Base-by-base conservation (phyloP, 2,329 filamentous ascomycete species). In the Colletotrichum godetiae region DNA sequence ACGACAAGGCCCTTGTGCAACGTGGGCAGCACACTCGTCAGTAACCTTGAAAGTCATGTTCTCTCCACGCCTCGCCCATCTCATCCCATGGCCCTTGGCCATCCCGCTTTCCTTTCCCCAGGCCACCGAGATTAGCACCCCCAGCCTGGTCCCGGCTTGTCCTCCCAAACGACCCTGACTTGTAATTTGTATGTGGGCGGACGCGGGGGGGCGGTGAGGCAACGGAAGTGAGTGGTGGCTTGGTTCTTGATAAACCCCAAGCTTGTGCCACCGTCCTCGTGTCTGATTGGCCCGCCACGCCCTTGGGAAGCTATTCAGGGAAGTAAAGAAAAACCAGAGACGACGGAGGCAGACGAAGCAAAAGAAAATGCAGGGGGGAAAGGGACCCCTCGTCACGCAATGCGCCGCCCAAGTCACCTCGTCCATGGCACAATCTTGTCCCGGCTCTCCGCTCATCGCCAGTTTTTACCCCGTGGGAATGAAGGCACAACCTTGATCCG, bases 131-230 rank as follows among this genome's bases (percentile, higher is more conserved):
- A 74, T 74, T 74, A 72, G 57, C 37, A 42, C 61, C 62, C 42
- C 67, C 46, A 73, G 60, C 67, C 67, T 31, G 33, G 67, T 49
- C 70, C 67, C 55, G 33, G 56, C 46, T n/a, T 49, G 27, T 22
- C 42, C 42, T 56, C 56, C 61, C 59, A 8, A 49, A 42, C 55
- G 56, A 70, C 60, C 67, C 66, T 64, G 60, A 73, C 46, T 68
- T 58, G 35, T n/a, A 33, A 60, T 33, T 67, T 58, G 49, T 59
- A 60, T 71, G 71, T 37, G 67, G 66, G 68, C 68, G 72, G 68
- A 46, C 68, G 67, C 67, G 68, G 33, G 62, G 61, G 72, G 72
- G 67, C 68, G 72, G 72, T 74, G 72, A 72, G 68, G 72, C 63
- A 61, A 60, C 22, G 46, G 56, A 65, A 57, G 60, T 56, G 5